A percentile compares a stretch with the other conserved stretches of the same genome.
phyloP scores from a whole-genome alignment of 306 rosid species.

The Crataegus laevigata region DNA sequence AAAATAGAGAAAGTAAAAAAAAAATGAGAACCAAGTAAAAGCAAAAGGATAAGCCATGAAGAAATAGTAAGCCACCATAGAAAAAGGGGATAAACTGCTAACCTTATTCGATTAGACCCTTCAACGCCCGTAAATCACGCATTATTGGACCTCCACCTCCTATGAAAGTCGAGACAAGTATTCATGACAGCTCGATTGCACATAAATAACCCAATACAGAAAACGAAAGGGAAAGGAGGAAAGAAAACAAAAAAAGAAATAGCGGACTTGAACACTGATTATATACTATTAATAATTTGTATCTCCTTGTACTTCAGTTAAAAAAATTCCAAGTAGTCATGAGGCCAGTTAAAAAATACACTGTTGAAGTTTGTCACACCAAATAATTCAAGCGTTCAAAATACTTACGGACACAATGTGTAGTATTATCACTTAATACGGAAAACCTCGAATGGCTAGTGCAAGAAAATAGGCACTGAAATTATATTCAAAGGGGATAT shows the following conservation, averaged over 20 bases:
- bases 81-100: slow-evolving; percentile 4
- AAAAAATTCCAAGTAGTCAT: neutral
- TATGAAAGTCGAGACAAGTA: slow-evolving; percentile 25
- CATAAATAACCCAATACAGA: neutral
- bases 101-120: slow-evolving; percentile 91
- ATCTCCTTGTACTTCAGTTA: neutral
- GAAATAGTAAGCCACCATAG: neutral
- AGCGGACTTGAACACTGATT: neutral
- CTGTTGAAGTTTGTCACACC: neutral
- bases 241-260: neutral
- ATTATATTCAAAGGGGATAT: neutral
- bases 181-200: slow-evolving; percentile 22
- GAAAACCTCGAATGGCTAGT: neutral
- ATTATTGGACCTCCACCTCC: slow-evolving; percentile 97
- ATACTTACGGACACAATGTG: neutral
- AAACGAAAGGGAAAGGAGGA: neutral
- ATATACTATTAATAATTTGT: neutral
- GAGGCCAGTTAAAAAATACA: neutral
- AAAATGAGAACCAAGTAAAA: neutral
- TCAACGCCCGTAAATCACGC: slow-evolving; percentile 97
- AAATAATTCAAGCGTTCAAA: neutral
- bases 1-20: neutral
- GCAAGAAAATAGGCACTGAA: neutral
- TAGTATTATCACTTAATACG: neutral
- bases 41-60: neutral